Evolutionary conservation across 441 rosid genomes (phyloP), one percentile per base, ranked within the genome.

Genomic region (Populus hybrid): DNA sequence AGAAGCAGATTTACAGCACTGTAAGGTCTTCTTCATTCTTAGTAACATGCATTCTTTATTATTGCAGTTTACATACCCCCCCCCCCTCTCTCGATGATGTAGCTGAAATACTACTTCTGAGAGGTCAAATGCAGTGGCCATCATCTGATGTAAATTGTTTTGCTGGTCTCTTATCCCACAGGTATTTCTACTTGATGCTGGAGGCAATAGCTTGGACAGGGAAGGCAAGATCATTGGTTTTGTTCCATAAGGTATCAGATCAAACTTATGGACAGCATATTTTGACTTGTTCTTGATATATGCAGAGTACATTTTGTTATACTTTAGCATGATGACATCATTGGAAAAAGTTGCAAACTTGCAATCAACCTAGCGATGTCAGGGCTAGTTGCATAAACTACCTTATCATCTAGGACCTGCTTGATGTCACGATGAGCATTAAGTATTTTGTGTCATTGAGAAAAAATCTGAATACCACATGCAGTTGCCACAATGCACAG

Each of bases 231-330:
- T 83, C 66, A 82, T 91, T 23, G 98, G 99, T 42, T 81, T 78
- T 80, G 98, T 92, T 90, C 92, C 89, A 32, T 91, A 93, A 95
- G 97, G 97, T 85, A 72, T 72, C 54, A 2, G 16, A 9, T 40
- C 54, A 21, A 10, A 68, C 36, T 67, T 38, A 8, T 30, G 50
- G 34, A 69, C 18, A 67, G 18, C 40, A 40, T 64, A 1, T 73
- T 12, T 73, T 63, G 8, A 65, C 65, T 70, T 42, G 2, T 30
- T 42, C 7, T 42, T 63, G 64, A 28, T 61, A 67, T 8, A 32
- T 63, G 63, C 12, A 23, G 63, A 64, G 6, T 26, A 20, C 30
- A 57, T 34, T 68, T 76, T 57, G 64, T 57, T 57, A 8, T 21
- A 34, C 35, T 34, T 34, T 34, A 34, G 35, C 64, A 20, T 57